Evolutionary conservation across 345 rosid species (phyloP), one percentile per base, ranked within the genome.

Genomic region (Brassica juncea): DNA sequence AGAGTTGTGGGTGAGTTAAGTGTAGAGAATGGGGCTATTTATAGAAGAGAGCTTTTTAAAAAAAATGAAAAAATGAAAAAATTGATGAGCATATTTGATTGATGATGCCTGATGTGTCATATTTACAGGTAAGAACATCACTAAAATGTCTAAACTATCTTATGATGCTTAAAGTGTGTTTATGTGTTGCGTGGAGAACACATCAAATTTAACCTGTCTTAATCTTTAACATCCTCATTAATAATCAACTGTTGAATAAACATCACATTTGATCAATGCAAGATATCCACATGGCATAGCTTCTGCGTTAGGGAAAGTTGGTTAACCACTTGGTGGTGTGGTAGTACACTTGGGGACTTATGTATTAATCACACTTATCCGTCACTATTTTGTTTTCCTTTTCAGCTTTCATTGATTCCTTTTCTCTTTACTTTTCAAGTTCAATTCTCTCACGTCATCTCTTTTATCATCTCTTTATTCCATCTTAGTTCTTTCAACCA

Each of bases 1-100:
- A 49, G 10, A 72, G 27, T 39, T 67, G 70, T 63, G 54, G 47
- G 78, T 28, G 80, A 75, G 72, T 74, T 85, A 70, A 42, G 84
- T 52, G 87, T 83, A 34, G 82, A 76, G 77, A 66, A 74, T 1
- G 71, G 69, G 5, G 49, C 71, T 74, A 74, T 80, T 68, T 80
- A 80, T 80, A 80, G 78, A 73, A 2, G 57, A 49, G 57, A 49
- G 57, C 57, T 15, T 54, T 8, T 21, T 15, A 15, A 54, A 54
- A 49, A 47, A 11, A 15, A 54, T 15, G 23, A 55, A 16, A 55
- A 55, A 55, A 7, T 16, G 60, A 55, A 6, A 55, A 16, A 55
- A 55, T 4, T 16, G 60, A 16, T 55, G 60, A 55, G 60, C 25
- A 16, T 55, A 55, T 55, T 49, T 55, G 60, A 55, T 55, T 16